Evolutionary conservation across 2,329 filamentous ascomycete species (phyloP).

Genomic region (Hypocrella siamensis): DNA sequence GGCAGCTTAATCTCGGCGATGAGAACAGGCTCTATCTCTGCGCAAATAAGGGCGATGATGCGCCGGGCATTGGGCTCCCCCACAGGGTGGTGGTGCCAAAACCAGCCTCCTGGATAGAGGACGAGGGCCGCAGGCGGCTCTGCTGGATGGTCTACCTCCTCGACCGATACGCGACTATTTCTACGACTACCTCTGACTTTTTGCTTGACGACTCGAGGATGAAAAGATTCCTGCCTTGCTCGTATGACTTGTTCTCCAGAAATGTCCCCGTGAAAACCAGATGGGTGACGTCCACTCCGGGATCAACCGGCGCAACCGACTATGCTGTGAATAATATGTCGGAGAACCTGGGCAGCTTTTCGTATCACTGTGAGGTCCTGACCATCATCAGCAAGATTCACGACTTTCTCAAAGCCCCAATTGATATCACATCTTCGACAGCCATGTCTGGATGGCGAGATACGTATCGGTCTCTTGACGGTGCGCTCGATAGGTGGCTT

Average conservation of each 20-base stretch:
- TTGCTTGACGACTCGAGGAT: conserved; percentile 22
- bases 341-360: conserved; percentile 28
- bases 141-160: conserved; percentile 30
- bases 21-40: conserved; percentile 22
- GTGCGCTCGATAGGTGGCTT: conserved; percentile 23
- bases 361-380: conserved; percentile 28
- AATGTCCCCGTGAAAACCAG: conserved; percentile 26
- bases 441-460: conserved; percentile 25
- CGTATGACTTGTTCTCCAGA: conserved; percentile 27
- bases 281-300: conserved; percentile 11
- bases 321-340: conserved; percentile 21
- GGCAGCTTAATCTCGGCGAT: conserved; percentile 22
- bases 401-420: conserved; percentile 22
- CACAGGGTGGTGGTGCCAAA: conserved; percentile 17
- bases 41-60: conserved; percentile 14
- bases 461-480: conserved; percentile 22
- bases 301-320: conserved; percentile 9
- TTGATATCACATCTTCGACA: conserved; percentile 21
- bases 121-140: conserved; percentile 23
- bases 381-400: conserved; percentile 26
- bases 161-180: conserved; percentile 26
- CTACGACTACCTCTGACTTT: conserved; percentile 24
- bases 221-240: conserved; percentile 24
- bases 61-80: conserved; percentile 17
- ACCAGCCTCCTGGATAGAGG: conserved; percentile 27